These are phyloP conservation scores for Hypholoma sublateritium DNA, from an alignment of 768 basidiomycete genomes.

Conservation along the genomic window DNA sequence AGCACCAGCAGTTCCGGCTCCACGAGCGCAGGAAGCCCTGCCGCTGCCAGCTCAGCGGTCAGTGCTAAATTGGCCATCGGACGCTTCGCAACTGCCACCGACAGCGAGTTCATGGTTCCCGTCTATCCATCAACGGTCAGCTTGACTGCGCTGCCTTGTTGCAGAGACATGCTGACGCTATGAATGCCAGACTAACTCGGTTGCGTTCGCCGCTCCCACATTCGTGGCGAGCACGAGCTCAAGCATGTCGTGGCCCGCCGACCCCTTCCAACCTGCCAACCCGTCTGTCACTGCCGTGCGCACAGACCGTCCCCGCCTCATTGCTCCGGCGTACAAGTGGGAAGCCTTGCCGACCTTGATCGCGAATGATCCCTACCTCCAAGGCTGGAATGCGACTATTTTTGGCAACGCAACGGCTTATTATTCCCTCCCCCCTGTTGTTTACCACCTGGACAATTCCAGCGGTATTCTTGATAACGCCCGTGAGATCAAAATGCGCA, in stretches of 20 bases:
- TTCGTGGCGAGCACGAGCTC: conserved; percentile 58
- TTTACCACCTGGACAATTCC: conserved; percentile 74
- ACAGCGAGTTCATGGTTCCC: conserved; percentile 78
- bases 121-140: conserved; percentile 87
- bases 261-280: conserved; percentile 68
- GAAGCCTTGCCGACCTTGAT: conserved; percentile 76
- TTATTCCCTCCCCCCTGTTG: conserved; percentile 58
- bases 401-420: conserved; percentile 86
- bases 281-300: conserved; percentile 64
- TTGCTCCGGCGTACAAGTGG: conserved; percentile 95
- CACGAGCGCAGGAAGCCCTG: conserved; percentile 38
- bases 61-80: conserved; percentile 63
- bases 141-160: conserved; percentile 18
- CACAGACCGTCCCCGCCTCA: conserved; percentile 82
- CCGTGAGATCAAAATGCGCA: conserved; percentile 82
- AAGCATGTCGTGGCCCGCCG: conserved; percentile 72
- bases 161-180: conserved; percentile 4
- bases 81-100: conserved; percentile 74
- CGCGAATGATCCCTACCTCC: conserved; percentile 79
- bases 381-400: conserved; percentile 88
- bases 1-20: conserved; percentile 37
- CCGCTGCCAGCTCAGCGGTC: conserved; percentile 54
- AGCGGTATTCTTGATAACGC: conserved; percentile 93
- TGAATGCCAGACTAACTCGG: conserved; percentile 64
- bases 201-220: conserved; percentile 69